Percentiles rank a stretch among this genome's conserved stretches.
Evolutionary conservation across 1,284 basidiomycete species (phyloP).

Genomic region (Puccinia triticina): DNA sequence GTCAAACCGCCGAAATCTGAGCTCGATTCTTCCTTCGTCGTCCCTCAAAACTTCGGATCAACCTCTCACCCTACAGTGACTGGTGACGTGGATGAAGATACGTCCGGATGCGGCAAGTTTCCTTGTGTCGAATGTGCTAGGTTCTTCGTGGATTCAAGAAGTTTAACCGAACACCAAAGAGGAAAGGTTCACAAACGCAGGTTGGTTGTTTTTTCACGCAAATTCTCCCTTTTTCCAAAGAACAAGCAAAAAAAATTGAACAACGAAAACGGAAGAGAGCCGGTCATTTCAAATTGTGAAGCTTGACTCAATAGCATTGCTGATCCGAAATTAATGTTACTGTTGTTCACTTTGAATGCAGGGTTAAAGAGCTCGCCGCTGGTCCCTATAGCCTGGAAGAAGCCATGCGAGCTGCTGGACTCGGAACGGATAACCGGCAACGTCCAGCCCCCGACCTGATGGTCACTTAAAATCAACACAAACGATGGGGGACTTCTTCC

Average conservation of each 20-base stretch:
- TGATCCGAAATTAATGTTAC: not conserved
- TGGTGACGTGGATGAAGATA: slow-evolving; percentile 46
- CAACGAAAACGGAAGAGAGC: not conserved
- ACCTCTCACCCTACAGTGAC: slow-evolving; percentile 47
- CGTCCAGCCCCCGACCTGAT: slow-evolving; percentile 22
- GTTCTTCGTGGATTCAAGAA: slow-evolving; percentile 43
- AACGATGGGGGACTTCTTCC: too few relatives aligned
- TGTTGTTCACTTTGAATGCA: not conserved
- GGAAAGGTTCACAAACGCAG: slow-evolving; percentile 50
- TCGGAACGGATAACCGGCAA: slow-evolving; percentile 49
- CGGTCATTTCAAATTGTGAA: not conserved
- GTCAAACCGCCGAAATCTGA: not conserved
- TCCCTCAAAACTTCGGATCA: slow-evolving; percentile 37
- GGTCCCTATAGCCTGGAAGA: slow-evolving; percentile 50
- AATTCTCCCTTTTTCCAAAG: not conserved
- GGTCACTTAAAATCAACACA: slow-evolving; percentile 7
- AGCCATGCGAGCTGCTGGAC: slow-evolving; percentile 47
- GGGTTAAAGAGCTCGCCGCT: slow-evolving; percentile 39
- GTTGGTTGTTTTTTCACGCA: slow-evolving; percentile 4
- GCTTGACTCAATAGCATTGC: not conserved
- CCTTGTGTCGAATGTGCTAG: slow-evolving; percentile 48
- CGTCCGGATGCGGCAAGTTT: slow-evolving; percentile 31
- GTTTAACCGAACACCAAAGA: slow-evolving; percentile 32
- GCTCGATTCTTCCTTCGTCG: not conserved
- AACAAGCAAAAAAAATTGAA: too few relatives aligned